Evolutionary conservation across 2,329 filamentous ascomycete species (phyloP).

Genomic region (Setomelanomma holmii): DNA sequence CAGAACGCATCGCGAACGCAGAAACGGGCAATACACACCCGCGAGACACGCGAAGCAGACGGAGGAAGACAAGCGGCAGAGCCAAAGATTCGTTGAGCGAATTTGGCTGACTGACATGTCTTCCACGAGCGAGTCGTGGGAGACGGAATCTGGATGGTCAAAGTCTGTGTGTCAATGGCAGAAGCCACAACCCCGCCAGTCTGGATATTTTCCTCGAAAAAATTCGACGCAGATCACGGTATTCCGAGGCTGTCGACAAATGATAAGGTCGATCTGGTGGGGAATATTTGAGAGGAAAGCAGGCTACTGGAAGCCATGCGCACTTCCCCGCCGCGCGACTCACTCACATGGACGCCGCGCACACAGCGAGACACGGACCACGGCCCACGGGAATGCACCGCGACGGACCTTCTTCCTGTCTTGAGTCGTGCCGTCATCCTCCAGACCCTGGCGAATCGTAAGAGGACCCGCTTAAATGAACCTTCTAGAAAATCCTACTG

Average conservation of each 20-base stretch:
- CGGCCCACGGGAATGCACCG: slow-evolving; percentile 31
- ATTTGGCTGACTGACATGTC: slow-evolving; percentile 14
- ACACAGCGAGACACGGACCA: slow-evolving; percentile 23
- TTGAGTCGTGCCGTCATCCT: slow-evolving; percentile 38
- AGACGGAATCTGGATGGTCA: slow-evolving; percentile 13
- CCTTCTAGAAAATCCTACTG: slow-evolving; percentile 39
- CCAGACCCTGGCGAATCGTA: slow-evolving; percentile 34
- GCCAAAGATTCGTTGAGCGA: slow-evolving; percentile 8
- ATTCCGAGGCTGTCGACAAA: slow-evolving; percentile 39
- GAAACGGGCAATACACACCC: slow-evolving; percentile 14
- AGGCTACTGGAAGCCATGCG: slow-evolving; percentile 47
- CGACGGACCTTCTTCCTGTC: slow-evolving; percentile 35
- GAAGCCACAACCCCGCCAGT: slow-evolving; percentile 35
- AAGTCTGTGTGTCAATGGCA: slow-evolving; percentile 23
- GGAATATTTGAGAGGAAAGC: slow-evolving; percentile 26
- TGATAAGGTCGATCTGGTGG: slow-evolving; percentile 47
- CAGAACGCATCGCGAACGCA: slow-evolving; percentile 5
- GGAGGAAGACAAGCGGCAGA: slow-evolving; percentile 18
- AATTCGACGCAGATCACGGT: slow-evolving; percentile 45
- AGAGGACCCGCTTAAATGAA: slow-evolving; percentile 36
- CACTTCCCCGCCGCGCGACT: slow-evolving; percentile 47
- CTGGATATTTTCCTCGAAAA: slow-evolving; percentile 30
- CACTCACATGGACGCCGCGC: slow-evolving; percentile 36
- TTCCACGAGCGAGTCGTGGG: slow-evolving; percentile 28
- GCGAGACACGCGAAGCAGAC: slow-evolving; percentile 14